Base-by-base conservation (phyloP, 2,329 filamentous ascomycete species). In the Blastomyces silverae region DNA sequence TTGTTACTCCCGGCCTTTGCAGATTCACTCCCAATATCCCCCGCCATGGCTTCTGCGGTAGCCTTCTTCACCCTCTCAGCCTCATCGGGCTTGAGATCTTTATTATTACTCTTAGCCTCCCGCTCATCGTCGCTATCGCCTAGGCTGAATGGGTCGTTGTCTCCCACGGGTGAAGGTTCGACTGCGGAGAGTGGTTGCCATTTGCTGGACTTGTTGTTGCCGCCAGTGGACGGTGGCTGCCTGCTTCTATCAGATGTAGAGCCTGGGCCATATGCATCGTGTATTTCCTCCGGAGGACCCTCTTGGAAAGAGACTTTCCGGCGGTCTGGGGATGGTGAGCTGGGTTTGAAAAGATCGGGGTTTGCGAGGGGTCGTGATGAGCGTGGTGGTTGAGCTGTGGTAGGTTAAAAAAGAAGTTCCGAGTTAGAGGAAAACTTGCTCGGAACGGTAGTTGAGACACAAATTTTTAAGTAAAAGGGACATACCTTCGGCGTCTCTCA, bases 71-170 rank as follows among this genome's bases (percentile, higher is more conserved):
- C 75, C 71, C 82, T 83, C 72, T 87, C 88, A 37, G 82, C 79
- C 72, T 79, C 79, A 53, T 83, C 83, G 62, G 82, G 76, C 64
- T 81, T 80, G 59, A 80, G 72, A 65, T 87, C 85, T 22, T 46
- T 48, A 61, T 61, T 37, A 74, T 87, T 87, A 59, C 84, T 83
- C 78, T 92, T 94, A 20, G 81, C 77, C 63, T 92, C 90, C 70
- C 89, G 89, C 77, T 99, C 94, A 70, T 96, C 92, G 70, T 97
- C 93, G 72, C 91, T 96, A 71, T 97, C 93, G 5, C 94, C 94
- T 17, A 99, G 83, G 72, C 92, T 97, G 79, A 99, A 99, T 0
- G 94, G 94, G 73, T 99, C 94, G 71, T 96, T 93, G 70, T 97
- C 92, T 22, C 85, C 83, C 67, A 96, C 89, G 17, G 93, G 92